Evolutionary conservation across 371 early-diverging fungal genomes (phyloP), one percentile per base, ranked within the genome.

Genomic region (Apophysomyces ossiformis): DNA sequence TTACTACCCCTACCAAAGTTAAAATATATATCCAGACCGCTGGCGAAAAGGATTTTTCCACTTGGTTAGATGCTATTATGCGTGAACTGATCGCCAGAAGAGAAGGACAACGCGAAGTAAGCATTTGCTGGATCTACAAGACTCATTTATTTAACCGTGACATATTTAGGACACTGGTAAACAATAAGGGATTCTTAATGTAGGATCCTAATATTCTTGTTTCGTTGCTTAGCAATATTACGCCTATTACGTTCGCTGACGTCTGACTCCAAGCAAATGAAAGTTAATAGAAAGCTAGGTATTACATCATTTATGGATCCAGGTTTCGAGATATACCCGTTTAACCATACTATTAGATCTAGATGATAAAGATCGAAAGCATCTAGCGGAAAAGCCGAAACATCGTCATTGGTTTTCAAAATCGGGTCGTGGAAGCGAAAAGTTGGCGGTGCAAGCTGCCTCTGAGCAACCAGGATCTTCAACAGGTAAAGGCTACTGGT

Each of bases 41-140:
- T 16, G 76, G 60, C 26, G 79, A 83, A 0, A 74, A 76, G 18
- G 81, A 81, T 43, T 71, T 77, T 39, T 67, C 79, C 21, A 43
- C 69, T 12, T 83, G 84, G 84, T 64, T 81, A 1, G 84, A 83
- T 63, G 76, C 78, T 15, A 77, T 83, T 26, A 83, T 83, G 84
- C 72, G 84, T 37, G 84, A 83, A 50, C 43, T 83, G 18, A 72
- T 83, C 36, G 73, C 76, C 0, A 67, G 81, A 32, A 83, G 79
- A 65, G 78, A 78, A 68, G 66, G 65, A 18, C 57, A 39, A 57
- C 56, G 62, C 16, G 72, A 67, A 50, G 76, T 72, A 69, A 63
- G 46, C 6, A 7, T 7, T 64, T 9, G 21, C 8, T 7, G 21
- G 21, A 21, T 18, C 5, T 4, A 21, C 9, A 21, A 32, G 26